Base-by-base conservation (phyloP, 2,329 filamentous ascomycete species). In the Ascochyta viciae-villosae region DNA sequence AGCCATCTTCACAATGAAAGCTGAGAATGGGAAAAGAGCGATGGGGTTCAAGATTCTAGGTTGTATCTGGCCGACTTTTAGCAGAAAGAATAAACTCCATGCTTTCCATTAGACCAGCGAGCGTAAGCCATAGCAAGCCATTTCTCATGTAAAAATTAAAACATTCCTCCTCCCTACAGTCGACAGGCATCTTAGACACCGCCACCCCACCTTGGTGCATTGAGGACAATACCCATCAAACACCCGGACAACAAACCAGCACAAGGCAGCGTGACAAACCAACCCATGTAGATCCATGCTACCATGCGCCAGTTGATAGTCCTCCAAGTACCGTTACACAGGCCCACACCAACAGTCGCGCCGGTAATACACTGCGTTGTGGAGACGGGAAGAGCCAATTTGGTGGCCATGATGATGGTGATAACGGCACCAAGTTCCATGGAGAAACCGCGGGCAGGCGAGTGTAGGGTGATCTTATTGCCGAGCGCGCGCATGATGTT, bases 401-500 rank as follows among this genome's bases (percentile, higher is more conserved):
- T 84, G 1, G 87, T 87, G 46, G 86, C 86, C 63, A 89, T 71
- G 49, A 89, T 82, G 60, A 89, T 81, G 19, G 87, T 88, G 61
- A 86, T 80, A 31, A 85, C 85, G 24, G 83, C 82, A 33, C 72
- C 71, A 10, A 75, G 62, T 43, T 75, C 72, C 72, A 75, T 75
- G 8, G 70, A 70, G 58, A 73, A 75, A 13, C 85, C 85, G 65
- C 84, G 81, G 1, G 81, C 79, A 3, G 85, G 85, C 0, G 84
- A 86, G 77, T 86, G 84, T n/a, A 85, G 80, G 10, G 85, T 87
- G 57, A 87, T 80, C 61, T 83, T 81, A 76, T 87, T 87, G 53
- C 85, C 85, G 58, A 87, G 77, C 65, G 83, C 83, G 40, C 81
- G 79, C 85, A 88, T 88, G 72, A 88, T 87, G 70, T 87, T 84